Base-by-base conservation (phyloP, 164 flowering plant species). In the Chloranthus sessilifolius region DNA sequence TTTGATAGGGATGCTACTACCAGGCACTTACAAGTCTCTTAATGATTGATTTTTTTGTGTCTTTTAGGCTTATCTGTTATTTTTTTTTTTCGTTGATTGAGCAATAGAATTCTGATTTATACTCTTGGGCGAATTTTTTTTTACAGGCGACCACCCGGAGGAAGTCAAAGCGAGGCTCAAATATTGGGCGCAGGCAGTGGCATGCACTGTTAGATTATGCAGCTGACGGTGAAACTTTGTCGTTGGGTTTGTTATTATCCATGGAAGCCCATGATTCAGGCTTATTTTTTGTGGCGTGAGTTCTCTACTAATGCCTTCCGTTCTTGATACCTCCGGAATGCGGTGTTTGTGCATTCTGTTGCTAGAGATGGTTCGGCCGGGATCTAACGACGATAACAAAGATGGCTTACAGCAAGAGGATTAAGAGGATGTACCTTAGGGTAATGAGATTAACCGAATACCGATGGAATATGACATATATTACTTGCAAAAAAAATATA, bases 111-210 rank as follows among this genome's bases (percentile, higher is more conserved):
- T 34, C 26, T 28, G 23, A 45, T 24, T 52, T 23, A 43, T 22
- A 27, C 34, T 29, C 7, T 10, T 22, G 9, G 21, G 24, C 12
- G 23, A n/a, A n/a, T 14, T 40, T 11, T 28, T 33, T 27, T 30
- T n/a, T 66, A 19, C 78, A 81, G 94, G 95, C 21, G 90, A 86
- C 35, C 76, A 77, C 68, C 95, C 95, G 1, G 88, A 82, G 53
- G 95, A 86, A 30, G 95, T 86, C 1, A 86, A 86, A 65, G 88
- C 88, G 12, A 83, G 95, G 66, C 78, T 86, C 38, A 86, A 86
- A 61, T 77, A 35, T 42, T 86, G 95, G 95, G 95, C 95, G 8
- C 90, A 86, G 55, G 80, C 95, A 0, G 90, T 86, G 60, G 95
- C 95, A 12, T 85, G 89, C 46, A 85, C 95, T 9, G 83, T 85